These are phyloP conservation scores for Scedosporium boydii DNA, from an alignment of 2,329 filamentous ascomycete genomes.

Conservation along the genomic window DNA sequence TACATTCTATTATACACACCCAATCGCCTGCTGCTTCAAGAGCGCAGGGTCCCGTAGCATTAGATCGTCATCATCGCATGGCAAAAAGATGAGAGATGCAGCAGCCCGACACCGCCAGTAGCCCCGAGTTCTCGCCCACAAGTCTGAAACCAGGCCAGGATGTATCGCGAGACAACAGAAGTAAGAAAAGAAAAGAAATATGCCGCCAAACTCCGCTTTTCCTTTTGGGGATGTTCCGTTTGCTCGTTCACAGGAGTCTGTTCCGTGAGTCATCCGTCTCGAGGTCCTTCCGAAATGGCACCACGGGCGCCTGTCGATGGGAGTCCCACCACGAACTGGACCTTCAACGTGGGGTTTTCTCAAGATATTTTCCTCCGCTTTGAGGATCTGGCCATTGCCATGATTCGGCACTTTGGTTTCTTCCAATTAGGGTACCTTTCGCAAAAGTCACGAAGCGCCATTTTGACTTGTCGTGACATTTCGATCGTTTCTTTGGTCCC, in stretches of 20 bases:
- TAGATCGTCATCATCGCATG: no score
- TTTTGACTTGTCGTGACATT: constrained; percentile 25
- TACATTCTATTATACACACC: no score
- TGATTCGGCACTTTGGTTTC: constrained; percentile 27
- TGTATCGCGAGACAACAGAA: neutral
- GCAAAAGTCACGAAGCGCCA: constrained; percentile 23
- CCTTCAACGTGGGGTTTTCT: neutral
- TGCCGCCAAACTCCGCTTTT: no score
- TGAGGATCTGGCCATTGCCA: constrained; percentile 13
- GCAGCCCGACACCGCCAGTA: no score
- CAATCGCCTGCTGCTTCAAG: no score
- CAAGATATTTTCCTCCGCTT: neutral
- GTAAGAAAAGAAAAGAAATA: neutral
- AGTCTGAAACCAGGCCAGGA: neutral
- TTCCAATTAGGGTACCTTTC: constrained; percentile 20
- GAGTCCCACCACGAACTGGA: neutral
- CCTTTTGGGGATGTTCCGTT: no score
- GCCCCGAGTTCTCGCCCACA: neutral
- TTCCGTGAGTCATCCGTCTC: no score
- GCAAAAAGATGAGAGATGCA: no score
- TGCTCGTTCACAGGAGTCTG: no score
- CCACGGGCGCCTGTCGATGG: no score
- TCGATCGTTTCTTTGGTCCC: constrained; percentile 17
- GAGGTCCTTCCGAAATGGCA: no score
- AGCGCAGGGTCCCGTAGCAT: no score